Base-by-base conservation (phyloP, 495 filamentous ascomycete genomes). In the Neurospora hispaniola region DNA sequence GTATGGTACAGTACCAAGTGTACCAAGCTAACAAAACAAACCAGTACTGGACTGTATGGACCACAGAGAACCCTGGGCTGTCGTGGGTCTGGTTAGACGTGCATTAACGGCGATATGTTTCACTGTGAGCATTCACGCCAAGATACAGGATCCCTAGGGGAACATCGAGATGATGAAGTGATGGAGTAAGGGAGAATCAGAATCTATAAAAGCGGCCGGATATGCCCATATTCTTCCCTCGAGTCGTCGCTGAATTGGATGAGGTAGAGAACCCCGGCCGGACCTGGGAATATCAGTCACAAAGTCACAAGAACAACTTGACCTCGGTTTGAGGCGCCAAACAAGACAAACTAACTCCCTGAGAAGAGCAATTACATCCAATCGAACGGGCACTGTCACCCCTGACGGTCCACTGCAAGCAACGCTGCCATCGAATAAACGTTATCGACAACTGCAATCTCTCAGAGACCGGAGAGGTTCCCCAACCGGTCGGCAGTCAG, bases 121-220 rank as follows among this genome's bases (percentile, higher is more conserved):
- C 75, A 77, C 74, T 38, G 44, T 77, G 75, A 59, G 72, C 71
- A 72, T 76, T 42, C 70, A 59, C 74, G 75, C 75, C 43, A 73
- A 71, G 70, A 68, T 42, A 72, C 71, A 48, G 70, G 46, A 43
- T 62, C 70, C 35, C 54, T 66, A 38, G 12, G 54, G 27, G 54
- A 10, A 35, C 7, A 8, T 18, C 23, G 54, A 66, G 54, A 35
- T 66, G 54, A 4, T 8, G 5, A 66, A 48, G 46, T 66, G 71
- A 62, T 66, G 11, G 70, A 62, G 62, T 14, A 42, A 46, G 68
- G 31, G 71, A 38, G 14, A 68, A 44, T 69, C n/a, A 7, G 16
- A 3, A 42, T 23, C 40, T 66, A 66, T 66, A 66, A 66, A 46
- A 38, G 54, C 5, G 54, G 7, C 18, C 27, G 27, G 27, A 1